These are phyloP conservation scores for Gaeumannomyces sp. DNA, from an alignment of 2,329 filamentous ascomycete species.

Conservation along the genomic window DNA sequence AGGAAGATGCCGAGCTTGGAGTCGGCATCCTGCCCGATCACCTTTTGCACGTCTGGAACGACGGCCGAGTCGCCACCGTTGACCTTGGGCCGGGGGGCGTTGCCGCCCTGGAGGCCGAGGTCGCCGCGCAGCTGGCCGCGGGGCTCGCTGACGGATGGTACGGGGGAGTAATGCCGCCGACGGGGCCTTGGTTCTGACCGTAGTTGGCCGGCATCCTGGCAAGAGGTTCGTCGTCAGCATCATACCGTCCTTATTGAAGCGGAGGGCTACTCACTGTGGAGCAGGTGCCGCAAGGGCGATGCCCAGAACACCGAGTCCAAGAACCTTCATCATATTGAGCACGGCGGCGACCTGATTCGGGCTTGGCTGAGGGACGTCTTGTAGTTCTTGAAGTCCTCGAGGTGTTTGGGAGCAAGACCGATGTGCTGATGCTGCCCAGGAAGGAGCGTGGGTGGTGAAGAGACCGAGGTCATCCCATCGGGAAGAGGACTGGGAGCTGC, in stretches of 20 bases:
- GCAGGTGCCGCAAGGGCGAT: constrained; percentile 5
- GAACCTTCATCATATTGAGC: constrained; percentile 1
- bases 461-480: background rate
- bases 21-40: constrained; percentile 44
- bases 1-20: constrained; percentile 44
- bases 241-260: constrained; percentile 10
- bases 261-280: background rate
- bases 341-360: background rate
- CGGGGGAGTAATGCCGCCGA: constrained; percentile 34
- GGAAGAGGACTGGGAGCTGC: background rate
- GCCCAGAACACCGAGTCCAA: constrained; percentile 3
- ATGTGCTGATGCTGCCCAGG: background rate
- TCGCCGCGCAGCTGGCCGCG: constrained; percentile 35
- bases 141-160: constrained; percentile 30
- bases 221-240: background rate
- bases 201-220: constrained; percentile 29
- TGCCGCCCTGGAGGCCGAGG: constrained; percentile 32
- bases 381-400: no score
- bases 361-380: no score
- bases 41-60: constrained; percentile 33
- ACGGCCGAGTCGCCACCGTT: constrained; percentile 29
- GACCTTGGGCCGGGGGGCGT: constrained; percentile 29
- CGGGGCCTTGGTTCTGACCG: constrained; percentile 35
- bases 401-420: background rate
- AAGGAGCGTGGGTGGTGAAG: background rate